Evolutionary conservation across 805 yeast species (phyloP), one percentile per base, ranked within the genome.

Genomic region (Starmera caribaea): DNA sequence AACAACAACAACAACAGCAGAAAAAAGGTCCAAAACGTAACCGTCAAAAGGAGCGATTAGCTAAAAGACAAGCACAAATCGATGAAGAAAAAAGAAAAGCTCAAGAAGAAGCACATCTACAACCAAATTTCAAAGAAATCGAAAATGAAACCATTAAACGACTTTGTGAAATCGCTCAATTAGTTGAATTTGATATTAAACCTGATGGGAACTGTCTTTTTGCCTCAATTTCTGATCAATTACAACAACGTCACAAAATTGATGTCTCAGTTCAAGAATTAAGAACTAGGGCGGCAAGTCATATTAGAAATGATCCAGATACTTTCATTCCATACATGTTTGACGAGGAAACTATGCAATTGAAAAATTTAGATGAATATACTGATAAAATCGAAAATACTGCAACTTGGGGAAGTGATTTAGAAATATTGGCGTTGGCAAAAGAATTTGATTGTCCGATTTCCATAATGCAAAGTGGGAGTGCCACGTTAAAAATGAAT

Each of bases 191-290:
- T 44, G 95, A 88, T 47, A 83, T 88, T 36, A 66, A 71, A 43
- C 95, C 97, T 0, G 97, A 90, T 58, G 98, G 97, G 0, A 90
- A 90, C 58, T 92, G 98, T 67, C 63, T 90, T 28, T 92, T 87
- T 65, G 84, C 90, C 4, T 81, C 96, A 0, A 71, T 90, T 15
- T 67, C 79, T 16, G 96, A 90, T 55, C 97, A 90, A 54, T 61
- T 90, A 45, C 47, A 54, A 36, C 41, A 52, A 4, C 72, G 95
- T 16, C 85, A 74, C 27, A 61, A 53, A 3, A 46, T 54, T 32
- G 44, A 44, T 3, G 51, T 49, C 17, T 44, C 68, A 1, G 67
- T 78, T 13, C 66, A 68, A 41, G 76, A 74, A 17, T 65, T 90
- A 42, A 72, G 98, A 44, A 49, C 66, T 0, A 53, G 59, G 35